Base-by-base conservation (phyloP, 2,329 filamentous ascomycete species). In the Magnaporthales sp. region DNA sequence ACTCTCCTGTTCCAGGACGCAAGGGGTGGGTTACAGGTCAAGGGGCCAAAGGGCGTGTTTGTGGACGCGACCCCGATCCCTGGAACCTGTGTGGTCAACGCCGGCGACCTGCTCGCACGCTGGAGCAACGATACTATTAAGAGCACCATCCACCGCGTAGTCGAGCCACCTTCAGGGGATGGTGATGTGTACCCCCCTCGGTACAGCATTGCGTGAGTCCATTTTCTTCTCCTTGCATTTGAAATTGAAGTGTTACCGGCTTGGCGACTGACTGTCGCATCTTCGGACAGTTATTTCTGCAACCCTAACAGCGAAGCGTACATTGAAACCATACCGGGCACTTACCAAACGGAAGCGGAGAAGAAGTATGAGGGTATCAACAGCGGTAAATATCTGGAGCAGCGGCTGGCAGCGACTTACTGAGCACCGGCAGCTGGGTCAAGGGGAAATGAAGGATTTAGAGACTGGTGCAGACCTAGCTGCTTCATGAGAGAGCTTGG, bases 121-220 rank as follows among this genome's bases (percentile, higher is more conserved):
- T 97, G 93, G 93, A 92, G 90, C 70, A 97, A 97, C 74, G 92
- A 96, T 73, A 90, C 86, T 4, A 96, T 97, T 79, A 93, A 91
- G 79, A 94, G 91, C 74, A 97, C 93, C 4, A 86, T 93, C 68
- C 93, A 97, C 77, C 87, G 93, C 11, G 93, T 97, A 0, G 91
- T 97, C 5, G 91, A 97, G 78, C 93, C 93, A 1, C 91, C 91
- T 0, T 80, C 81, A 8, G 67, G 24, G 19, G 80, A 79, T 3
- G 79, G 78, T 8, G 83, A 82, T 19, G 78, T 81, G 54, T 89
- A 96, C 75, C 92, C 92, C 1, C 83, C 92, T 0, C 83, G 91
- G 54, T 97, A 97, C 74, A 94, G 90, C 72, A 89, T 97, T 74
- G 93, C 93, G 72, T 97, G 71, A 74, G 84, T 81, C 24, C 19